Evolutionary conservation across 441 rosid genomes (phyloP).

Genomic region (Raphanus hybrid): DNA sequence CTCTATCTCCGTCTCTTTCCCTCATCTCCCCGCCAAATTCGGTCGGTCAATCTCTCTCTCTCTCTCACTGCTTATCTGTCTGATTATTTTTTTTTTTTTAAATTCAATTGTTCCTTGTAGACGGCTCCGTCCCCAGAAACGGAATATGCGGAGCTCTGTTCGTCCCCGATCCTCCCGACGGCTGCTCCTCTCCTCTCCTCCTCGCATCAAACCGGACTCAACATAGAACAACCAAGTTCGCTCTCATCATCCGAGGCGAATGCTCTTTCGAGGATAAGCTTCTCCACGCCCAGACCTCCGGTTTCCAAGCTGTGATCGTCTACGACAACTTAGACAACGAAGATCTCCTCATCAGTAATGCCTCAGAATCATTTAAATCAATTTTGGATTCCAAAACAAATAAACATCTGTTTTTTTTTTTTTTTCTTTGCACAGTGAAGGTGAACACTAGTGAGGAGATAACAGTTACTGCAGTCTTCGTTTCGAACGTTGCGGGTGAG

Average conservation of each 20-base stretch:
- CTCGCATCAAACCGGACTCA: conserved; percentile 45
- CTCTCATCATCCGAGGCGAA: conserved; percentile 63
- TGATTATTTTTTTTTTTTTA: neutral
- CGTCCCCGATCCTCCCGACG: conserved; percentile 63
- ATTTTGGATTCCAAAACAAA: neutral
- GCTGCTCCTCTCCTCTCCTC: conserved; percentile 58
- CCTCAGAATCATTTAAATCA: too few relatives aligned
- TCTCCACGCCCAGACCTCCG: conserved; percentile 55
- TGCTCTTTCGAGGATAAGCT: conserved; percentile 75
- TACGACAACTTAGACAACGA: conserved; percentile 58
- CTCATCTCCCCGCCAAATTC: conserved; percentile 79
- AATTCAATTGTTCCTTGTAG: neutral
- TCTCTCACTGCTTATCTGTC: neutral
- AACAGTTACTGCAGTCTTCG: conserved; percentile 60
- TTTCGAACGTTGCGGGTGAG: conserved; percentile 62
- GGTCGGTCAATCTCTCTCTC: conserved; percentile 55
- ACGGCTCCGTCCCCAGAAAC: conserved; percentile 41
- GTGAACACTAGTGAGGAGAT: conserved; percentile 52
- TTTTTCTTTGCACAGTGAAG: conserved; percentile 59
- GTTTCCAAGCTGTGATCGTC: conserved; percentile 67
- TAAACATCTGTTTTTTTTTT: neutral
- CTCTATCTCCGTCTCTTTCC: conserved; percentile 56
- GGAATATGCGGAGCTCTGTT: conserved; percentile 71
- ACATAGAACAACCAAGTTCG: conserved; percentile 42
- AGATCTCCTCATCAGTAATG: conserved; percentile 66